Base-by-base conservation (phyloP, 2,329 filamentous ascomycete genomes). In the Cordyceps tenuipes region DNA sequence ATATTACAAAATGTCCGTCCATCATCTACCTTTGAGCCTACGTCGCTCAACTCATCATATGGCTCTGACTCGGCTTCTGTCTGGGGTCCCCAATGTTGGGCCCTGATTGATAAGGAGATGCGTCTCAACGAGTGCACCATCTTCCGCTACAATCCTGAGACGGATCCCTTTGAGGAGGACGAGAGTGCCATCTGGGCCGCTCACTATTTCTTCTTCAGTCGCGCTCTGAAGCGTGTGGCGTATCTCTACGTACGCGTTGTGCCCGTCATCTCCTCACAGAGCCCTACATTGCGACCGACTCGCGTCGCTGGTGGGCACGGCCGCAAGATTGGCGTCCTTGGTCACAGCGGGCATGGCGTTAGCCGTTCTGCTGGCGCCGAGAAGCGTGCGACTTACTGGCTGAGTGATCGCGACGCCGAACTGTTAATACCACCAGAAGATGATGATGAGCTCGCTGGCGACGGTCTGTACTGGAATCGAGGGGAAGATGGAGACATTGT, bases 191-290 rank as follows among this genome's bases (percentile, higher is more conserved):
- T 99, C 63, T 99, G 93, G 93, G 91, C 90, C 54, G 81, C 92
- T 63, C 92, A 97, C 72, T 97, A 96, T 74, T 96, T 99, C 78
- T 96, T 97, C 73, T 97, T 97, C 82, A 97, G 96, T 79, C 93
- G 93, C 68, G 80, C 86, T 29, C 82, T 88, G 69, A 97, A 97
- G 77, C 86, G 94, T 47, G 93, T 99, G 19, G 92, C 91, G 62
- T 99, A 99, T 71, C 77, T 99, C 50, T 95, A 97, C 69, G 83
- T 97, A 50, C 88, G 93, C 63, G 92, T 90, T n/a, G 84, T 97
- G 50, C 93, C 84, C 61, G 87, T 88, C 66, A 86, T 89, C 68
- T 89, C 79, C 64, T 80, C 80, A 3, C 85, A 80, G 71, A 86
- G 80, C 63, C 88, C 81, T 50, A 74, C 73, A 26, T 68, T 79